Evolutionary conservation across 495 filamentous ascomycete genomes (phyloP), one percentile per base, ranked within the genome.

Genomic region (Lophium mytilinum): DNA sequence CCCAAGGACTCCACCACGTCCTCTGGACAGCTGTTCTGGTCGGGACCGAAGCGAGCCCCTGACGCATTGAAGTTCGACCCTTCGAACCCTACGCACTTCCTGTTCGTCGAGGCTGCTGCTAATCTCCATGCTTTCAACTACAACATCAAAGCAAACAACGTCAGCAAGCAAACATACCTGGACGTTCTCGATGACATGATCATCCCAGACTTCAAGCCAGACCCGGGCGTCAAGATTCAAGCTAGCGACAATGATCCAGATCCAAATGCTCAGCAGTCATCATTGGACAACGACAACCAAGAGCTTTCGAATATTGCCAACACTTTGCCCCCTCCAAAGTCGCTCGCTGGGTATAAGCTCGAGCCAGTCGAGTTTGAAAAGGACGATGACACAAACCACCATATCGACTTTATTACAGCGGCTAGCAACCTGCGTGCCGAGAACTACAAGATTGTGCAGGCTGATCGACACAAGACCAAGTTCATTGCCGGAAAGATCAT

Each of bases 401-500:
- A 99, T 75, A 99, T 99, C 70, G 93, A 97, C 74, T 97, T 99
- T 76, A 99, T 99, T 71, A 91, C 94, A 8, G 90, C 90, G 1
- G 89, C 91, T 53, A 96, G 90, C 76, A 99, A 99, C 71, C 78
- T 97, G 35, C 88, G 94, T 49, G 94, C 94, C 7, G 86, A 95
- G 67, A 99, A 99, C 71, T 99, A 99, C 78, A 90, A 88, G 55
- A 99, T 99, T 63, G 79, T 86, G 59, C 80, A 83, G 58, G 91
- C 94, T 0, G 90, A 99, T 66, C 80, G 88, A 52, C 94, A 96
- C 79, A 90, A 90, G 81, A 99, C 91, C 54, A 99, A 99, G 75
- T 96, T 97, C 73, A 97, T 99, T 72, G 94, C 94, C 21, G 94
- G 94, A 68, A 99, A 97, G 79, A 99, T 99, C 64, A 97, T 99